Conservation (phyloP, 352 stramenopile species). For the Pythium monospermum region DNA sequence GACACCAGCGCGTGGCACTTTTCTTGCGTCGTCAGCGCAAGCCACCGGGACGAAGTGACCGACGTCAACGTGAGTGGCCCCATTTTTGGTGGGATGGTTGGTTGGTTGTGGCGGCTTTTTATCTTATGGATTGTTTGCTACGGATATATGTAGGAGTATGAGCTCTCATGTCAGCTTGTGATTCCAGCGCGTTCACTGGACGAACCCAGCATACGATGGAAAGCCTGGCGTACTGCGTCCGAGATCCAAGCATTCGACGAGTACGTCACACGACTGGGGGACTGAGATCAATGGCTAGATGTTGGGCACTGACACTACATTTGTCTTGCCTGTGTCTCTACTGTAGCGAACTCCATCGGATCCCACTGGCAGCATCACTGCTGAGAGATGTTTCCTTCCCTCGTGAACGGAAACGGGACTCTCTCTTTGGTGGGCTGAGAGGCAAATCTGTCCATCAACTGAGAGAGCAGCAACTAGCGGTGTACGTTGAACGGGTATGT, state of each 20-base stretch:
- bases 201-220: slow-evolving; percentile 75
- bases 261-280: slow-evolving; percentile 25
- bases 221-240: slow-evolving; percentile 63
- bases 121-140: slow-evolving; percentile 2
- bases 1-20: slow-evolving; percentile 35
- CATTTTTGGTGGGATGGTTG: not conserved
- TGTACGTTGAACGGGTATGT: slow-evolving; percentile 55
- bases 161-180: slow-evolving; percentile 66
- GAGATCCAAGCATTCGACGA: slow-evolving; percentile 69
- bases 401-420: slow-evolving; percentile 64
- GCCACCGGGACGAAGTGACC: slow-evolving; percentile 52
- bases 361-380: slow-evolving; percentile 27
- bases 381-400: slow-evolving; percentile 59
- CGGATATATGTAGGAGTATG: slow-evolving; percentile 69
- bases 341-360: slow-evolving; percentile 44
- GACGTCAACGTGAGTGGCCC: slow-evolving; percentile 34
- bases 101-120: not conserved
- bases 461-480: slow-evolving; percentile 64
- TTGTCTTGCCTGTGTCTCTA: not conserved
- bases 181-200: slow-evolving; percentile 42
- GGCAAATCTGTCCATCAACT: slow-evolving; percentile 65
- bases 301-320: no score
- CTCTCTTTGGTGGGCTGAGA: slow-evolving; percentile 60
- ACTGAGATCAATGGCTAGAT: slow-evolving; percentile 4
- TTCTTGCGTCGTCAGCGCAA: slow-evolving; percentile 45